phyloP scores from a whole-genome alignment of 2,329 filamentous ascomycete species.

The Neophaeococcomyces mojaviensis region DNA sequence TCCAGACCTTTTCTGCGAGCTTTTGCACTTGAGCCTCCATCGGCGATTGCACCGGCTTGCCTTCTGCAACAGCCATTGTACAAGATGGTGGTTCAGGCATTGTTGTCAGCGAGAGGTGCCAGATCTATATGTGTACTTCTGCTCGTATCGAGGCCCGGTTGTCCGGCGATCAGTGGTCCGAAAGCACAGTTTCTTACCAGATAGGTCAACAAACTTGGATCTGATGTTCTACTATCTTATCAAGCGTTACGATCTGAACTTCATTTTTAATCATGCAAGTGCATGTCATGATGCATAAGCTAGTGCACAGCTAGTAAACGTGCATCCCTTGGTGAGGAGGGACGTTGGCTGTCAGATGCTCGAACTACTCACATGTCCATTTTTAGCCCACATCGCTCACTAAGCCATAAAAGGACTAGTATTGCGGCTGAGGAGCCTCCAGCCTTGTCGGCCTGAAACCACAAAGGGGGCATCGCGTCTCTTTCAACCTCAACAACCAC shows the following conservation, averaged over 20 bases:
- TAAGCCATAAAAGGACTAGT: background rate
- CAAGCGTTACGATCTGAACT: too few species aligned
- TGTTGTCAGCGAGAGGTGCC: background rate
- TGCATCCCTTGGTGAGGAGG: too few species aligned
- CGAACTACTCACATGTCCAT: background rate
- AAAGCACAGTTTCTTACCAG: background rate
- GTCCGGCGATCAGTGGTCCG: conserved; percentile 2
- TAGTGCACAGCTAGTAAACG: too few species aligned
- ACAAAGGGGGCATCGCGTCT: background rate
- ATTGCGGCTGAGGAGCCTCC: background rate
- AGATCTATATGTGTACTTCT: background rate
- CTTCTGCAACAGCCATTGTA: conserved; percentile 3
- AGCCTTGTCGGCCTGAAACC: conserved; percentile 1
- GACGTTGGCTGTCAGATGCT: background rate
- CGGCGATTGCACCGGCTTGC: conserved; percentile 2
- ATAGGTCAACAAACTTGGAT: background rate
- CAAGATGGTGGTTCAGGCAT: conserved; percentile 2
- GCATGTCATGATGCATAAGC: background rate
- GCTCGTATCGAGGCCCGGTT: background rate
- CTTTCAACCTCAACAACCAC: background rate
- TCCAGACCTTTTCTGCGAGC: conserved; percentile 67
- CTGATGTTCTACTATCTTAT: conserved; percentile 1
- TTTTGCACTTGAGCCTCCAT: conserved; percentile 73
- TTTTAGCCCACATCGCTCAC: background rate
- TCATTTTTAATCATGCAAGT: background rate